Evolutionary conservation across 371 early-diverging fungal genomes (phyloP).

Genomic region (Rhizopus arrhizus): DNA sequence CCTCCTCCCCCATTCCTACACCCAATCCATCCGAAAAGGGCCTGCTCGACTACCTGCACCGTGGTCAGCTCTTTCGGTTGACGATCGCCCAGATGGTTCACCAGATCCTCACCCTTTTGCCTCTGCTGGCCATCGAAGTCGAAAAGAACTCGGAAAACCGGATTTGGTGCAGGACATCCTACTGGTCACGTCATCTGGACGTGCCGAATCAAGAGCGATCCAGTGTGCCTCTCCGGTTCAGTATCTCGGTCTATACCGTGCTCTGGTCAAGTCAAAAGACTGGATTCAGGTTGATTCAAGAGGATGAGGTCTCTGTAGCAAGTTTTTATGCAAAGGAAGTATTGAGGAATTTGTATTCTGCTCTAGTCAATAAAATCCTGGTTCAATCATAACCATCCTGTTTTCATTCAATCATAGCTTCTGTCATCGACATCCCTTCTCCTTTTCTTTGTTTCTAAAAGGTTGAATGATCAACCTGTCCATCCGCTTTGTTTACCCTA

Average conservation of each 20-base stretch:
- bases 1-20: background rate
- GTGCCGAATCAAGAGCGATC: background rate
- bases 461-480: too few relatives aligned
- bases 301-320: background rate
- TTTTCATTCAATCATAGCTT: too few relatives aligned
- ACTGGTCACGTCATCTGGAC: background rate
- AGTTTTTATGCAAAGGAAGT: slow-evolving; percentile 5
- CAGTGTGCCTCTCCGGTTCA: background rate
- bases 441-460: too few relatives aligned
- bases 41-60: background rate
- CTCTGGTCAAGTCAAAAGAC: background rate
- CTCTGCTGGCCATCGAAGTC: background rate
- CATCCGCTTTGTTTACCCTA: too few relatives aligned
- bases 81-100: background rate
- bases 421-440: too few relatives aligned
- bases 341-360: background rate
- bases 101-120: background rate
- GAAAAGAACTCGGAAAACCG: background rate
- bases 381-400: too few relatives aligned
- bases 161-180: background rate
- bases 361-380: background rate
- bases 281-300: background rate
- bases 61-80: background rate
- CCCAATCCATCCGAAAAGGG: background rate
- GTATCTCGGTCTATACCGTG: background rate